Evolutionary conservation across 495 filamentous ascomycete genomes (phyloP).

Genomic region (Saxophila tyrrhenica): DNA sequence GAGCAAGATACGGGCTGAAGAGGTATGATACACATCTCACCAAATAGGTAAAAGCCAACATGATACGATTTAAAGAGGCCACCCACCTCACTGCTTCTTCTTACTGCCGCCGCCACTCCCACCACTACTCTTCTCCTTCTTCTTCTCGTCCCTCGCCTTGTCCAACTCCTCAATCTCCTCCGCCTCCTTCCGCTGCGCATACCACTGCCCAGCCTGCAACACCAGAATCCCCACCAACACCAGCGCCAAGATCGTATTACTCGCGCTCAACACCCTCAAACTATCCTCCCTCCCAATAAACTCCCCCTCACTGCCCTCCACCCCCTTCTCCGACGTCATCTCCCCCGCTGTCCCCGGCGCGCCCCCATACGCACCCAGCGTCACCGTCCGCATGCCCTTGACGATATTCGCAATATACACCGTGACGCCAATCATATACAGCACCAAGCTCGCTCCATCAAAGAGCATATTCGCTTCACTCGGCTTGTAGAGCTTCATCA

Average conservation of each 20-base stretch:
- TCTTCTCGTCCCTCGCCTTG: slow-evolving; percentile 19
- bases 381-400: slow-evolving; percentile 76
- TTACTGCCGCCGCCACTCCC: slow-evolving; percentile 41
- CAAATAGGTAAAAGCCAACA: too few species aligned
- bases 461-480: slow-evolving; percentile 91
- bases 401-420: slow-evolving; percentile 93
- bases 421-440: slow-evolving; percentile 83
- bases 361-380: slow-evolving; percentile 37
- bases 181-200: slow-evolving; percentile 84
- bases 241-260: slow-evolving; percentile 87
- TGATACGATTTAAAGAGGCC: too few species aligned
- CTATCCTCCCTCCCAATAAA: slow-evolving; percentile 67
- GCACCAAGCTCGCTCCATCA: slow-evolving; percentile 79
- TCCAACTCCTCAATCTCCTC: slow-evolving; percentile 61
- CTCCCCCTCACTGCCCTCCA: slow-evolving; percentile 32
- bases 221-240: slow-evolving; percentile 84
- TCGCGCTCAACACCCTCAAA: slow-evolving; percentile 82
- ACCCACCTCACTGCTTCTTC: slow-evolving; percentile 34
- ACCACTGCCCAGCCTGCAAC: slow-evolving; percentile 97
- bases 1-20: too few species aligned
- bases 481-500: slow-evolving; percentile 85
- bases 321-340: slow-evolving; percentile 15
- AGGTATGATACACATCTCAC: too few species aligned
- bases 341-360: slow-evolving; percentile 36
- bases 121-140: slow-evolving; percentile 32